Evolutionary conservation across 768 basidiomycete species (phyloP), one percentile per base, ranked within the genome.

Genomic region (Austroboletus eburneus): DNA sequence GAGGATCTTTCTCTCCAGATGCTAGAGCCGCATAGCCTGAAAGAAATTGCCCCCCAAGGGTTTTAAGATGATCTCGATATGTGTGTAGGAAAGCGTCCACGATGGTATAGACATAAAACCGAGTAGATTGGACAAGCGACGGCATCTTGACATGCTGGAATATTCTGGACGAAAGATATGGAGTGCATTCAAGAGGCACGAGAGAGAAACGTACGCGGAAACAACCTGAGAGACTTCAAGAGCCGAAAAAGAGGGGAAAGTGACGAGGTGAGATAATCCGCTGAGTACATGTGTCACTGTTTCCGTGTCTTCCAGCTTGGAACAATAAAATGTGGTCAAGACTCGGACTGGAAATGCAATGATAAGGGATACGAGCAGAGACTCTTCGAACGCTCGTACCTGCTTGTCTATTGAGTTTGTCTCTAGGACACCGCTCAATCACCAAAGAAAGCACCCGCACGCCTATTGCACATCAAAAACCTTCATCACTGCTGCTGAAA

Each of bases 1-100:
- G 76, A 24, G 96, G 96, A 62, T 99, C 96, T 59, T 98, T 98
- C 69, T 99, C 96, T 14, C 93, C 94, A 46, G 96, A 89, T 4
- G 83, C 92, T n/a, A 98, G 68, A 40, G 63, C 61, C 24, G 86
- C 76, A 63, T 98, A 99, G 20, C 81, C 79, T 7, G 72, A 68
- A 20, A 97, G 50, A 63, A 98, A 97, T 8, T 71, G 75, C 21
- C 79, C 72, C 1, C 85, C 85, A 76, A 90, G 77, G 6, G 62
- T 69, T 63, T 86, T 87, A 18, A 98, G 66, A 27, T 79, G 91
- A 85, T 51, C 17, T 29, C 9, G 47, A 27, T 57, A 45, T 7
- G 51, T 39, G 34, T 52, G 47, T 45, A 50, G 4, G 18, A 98
- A 69, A 7, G 76, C 74, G 57, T 98, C 89, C 40, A 98, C 65